Evolutionary conservation across 805 yeast genomes (phyloP).

Genomic region (Tetrapisispora iriomotensis): DNA sequence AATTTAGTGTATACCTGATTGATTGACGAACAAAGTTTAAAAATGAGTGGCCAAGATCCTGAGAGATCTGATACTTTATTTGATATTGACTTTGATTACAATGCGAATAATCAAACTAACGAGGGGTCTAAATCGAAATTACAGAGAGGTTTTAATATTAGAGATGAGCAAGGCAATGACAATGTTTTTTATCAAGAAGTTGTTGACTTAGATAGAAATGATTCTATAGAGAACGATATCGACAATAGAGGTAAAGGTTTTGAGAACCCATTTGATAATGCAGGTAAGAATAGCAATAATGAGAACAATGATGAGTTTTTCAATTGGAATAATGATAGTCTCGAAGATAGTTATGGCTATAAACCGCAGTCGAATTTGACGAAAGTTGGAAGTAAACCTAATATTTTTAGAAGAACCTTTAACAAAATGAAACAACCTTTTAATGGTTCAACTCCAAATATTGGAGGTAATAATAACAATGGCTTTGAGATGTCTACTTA

Average conservation of each 20-base stretch:
- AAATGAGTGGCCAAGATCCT: too few species aligned
- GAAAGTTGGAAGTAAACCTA: conserved; percentile 7
- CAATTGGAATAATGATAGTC: conserved; percentile 12
- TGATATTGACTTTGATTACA: conserved; percentile 32
- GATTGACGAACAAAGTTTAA: too few species aligned
- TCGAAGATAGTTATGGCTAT: conserved; percentile 1
- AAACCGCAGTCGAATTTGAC: conserved; percentile 10
- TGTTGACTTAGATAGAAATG: conserved; percentile 26
- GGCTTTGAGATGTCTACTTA: conserved; percentile 26
- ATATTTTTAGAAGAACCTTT: conserved; percentile 14
- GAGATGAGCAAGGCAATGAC: conserved; percentile 6
- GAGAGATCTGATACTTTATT: conserved; percentile 29
- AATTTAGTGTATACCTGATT: too few species aligned
- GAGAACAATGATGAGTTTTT: conserved; percentile 9
- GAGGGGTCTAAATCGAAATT: neutral
- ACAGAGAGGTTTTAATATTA: neutral
- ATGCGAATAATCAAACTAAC: conserved; percentile 9
- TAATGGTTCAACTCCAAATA: conserved; percentile 1
- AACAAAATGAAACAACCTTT: conserved; percentile 14
- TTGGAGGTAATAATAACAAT: neutral
- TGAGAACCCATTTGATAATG: conserved; percentile 17
- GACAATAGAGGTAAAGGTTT: conserved; percentile 5
- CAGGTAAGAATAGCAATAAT: neutral
- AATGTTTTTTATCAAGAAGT: conserved; percentile 27
- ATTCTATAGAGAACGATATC: conserved; percentile 31